A percentile compares a stretch with the other conserved stretches of the same genome.
Evolutionary conservation across 2,329 filamentous ascomycete genomes (phyloP).

Genomic region (Penicillium sp.): DNA sequence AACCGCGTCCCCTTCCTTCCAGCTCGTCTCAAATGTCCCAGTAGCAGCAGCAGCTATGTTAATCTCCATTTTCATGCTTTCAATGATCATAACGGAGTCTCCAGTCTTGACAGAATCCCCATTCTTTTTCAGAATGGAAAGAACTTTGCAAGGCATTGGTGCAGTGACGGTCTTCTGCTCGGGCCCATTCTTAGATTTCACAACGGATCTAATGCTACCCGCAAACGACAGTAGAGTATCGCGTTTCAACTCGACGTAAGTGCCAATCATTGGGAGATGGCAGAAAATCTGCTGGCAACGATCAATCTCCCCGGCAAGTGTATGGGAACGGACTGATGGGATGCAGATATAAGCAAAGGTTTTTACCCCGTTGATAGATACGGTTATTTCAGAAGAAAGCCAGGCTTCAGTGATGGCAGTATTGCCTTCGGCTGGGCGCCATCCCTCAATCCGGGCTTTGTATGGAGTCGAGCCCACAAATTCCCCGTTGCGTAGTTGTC

Average conservation of each 20-base stretch:
- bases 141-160: constrained; percentile 44
- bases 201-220: constrained; percentile 25
- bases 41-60: constrained; percentile 30
- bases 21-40: constrained; percentile 33
- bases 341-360: constrained; percentile 25
- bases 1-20: constrained; percentile 37
- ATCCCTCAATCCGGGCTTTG: constrained; percentile 16
- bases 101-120: constrained; percentile 37
- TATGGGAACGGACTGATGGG: constrained; percentile 9
- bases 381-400: constrained; percentile 17
- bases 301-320: constrained; percentile 11
- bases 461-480: not conserved
- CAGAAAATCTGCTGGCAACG: constrained; percentile 25
- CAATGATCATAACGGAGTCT: constrained; percentile 39
- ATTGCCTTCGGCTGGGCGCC: constrained; percentile 14
- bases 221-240: constrained; percentile 35
- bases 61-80: constrained; percentile 53
- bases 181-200: constrained; percentile 10
- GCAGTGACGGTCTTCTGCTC: constrained; percentile 27
- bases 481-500: constrained; percentile 14
- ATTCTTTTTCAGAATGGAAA: constrained; percentile 36
- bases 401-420: constrained; percentile 10
- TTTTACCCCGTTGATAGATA: constrained; percentile 27
- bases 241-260: constrained; percentile 30
- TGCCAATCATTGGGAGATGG: constrained; percentile 36